Evolutionary conservation across 306 rosid genomes (phyloP).

Genomic region (Castanea sativa): DNA sequence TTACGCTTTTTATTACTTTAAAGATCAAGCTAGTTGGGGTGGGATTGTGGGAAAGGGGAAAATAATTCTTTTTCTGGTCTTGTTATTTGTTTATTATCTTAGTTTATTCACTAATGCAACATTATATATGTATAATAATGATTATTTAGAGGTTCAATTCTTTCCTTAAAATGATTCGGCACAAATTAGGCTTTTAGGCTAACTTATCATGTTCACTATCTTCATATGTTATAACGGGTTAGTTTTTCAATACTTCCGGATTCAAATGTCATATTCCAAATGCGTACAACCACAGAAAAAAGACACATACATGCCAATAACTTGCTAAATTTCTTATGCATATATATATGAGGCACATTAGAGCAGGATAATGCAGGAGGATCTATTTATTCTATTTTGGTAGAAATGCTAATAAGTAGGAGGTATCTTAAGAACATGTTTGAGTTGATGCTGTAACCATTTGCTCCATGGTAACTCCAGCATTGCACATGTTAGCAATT

Average conservation of each 20-base stretch:
- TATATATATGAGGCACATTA: not conserved
- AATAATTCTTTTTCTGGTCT: too few species aligned
- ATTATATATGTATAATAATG: not conserved
- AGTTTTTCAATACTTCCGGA: not conserved
- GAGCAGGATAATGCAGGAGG: not conserved
- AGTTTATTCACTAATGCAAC: not conserved
- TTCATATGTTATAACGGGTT: not conserved
- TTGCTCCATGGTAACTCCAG: conserved; percentile 22
- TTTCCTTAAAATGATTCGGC: not conserved
- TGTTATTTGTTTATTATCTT: too few species aligned
- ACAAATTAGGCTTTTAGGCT: not conserved
- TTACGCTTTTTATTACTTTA: too few species aligned
- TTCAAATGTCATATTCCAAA: not conserved
- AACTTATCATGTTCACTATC: not conserved
- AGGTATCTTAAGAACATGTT: conserved; percentile 30
- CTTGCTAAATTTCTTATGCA: not conserved
- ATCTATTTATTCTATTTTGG: not conserved
- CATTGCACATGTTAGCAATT: conserved; percentile 52
- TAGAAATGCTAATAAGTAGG: not conserved
- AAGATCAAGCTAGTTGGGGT: too few species aligned
- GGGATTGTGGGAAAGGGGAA: too few species aligned
- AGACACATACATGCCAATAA: not conserved
- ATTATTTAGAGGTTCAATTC: not conserved
- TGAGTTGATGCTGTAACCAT: conserved; percentile 27
- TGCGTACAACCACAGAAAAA: not conserved